Evolutionary conservation across 805 yeast species (phyloP).

Genomic region (Wickerhamomyces hampshirensis): DNA sequence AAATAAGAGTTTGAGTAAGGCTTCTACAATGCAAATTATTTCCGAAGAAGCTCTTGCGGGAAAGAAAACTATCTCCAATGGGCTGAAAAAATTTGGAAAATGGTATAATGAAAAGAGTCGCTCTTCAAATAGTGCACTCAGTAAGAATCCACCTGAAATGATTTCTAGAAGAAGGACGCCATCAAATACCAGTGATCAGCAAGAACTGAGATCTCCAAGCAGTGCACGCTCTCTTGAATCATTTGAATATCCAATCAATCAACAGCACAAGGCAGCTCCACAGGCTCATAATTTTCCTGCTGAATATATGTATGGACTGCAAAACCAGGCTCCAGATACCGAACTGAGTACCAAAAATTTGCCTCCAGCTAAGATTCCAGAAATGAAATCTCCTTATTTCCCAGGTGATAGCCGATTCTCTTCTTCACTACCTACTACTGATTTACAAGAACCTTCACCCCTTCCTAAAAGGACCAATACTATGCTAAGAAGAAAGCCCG

Average conservation of each 20-base stretch:
- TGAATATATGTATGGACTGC: conserved; percentile 20
- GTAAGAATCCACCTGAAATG: conserved; percentile 48
- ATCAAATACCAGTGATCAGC: conserved; percentile 14
- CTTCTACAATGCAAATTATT: conserved; percentile 19
- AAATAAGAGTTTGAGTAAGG: conserved; percentile 7
- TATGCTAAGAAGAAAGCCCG: conserved; percentile 20
- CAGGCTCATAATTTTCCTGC: conserved; percentile 25
- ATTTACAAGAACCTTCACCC: conserved; percentile 3
- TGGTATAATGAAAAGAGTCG: conserved; percentile 56
- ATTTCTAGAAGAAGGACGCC: conserved; percentile 47
- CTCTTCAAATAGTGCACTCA: conserved; percentile 2
- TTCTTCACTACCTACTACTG: conserved; percentile 1
- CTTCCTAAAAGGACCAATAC: conserved; percentile 6
- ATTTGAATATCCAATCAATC: background rate
- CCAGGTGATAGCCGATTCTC: conserved; percentile 1
- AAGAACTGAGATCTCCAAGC: conserved; percentile 6
- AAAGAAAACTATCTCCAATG: conserved; percentile 35
- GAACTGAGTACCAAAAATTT: conserved; percentile 9
- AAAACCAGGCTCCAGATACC: conserved; percentile 12
- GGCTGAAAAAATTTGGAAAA: conserved; percentile 57
- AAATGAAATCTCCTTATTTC: conserved; percentile 20
- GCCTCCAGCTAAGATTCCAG: conserved; percentile 21
- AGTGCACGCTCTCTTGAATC: conserved; percentile 7
- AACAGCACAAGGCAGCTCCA: conserved; percentile 18
- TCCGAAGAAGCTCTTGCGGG: conserved; percentile 27